phyloP scores from a whole-genome alignment of 208 protist species.

The Crithidia brevicula region DNA sequence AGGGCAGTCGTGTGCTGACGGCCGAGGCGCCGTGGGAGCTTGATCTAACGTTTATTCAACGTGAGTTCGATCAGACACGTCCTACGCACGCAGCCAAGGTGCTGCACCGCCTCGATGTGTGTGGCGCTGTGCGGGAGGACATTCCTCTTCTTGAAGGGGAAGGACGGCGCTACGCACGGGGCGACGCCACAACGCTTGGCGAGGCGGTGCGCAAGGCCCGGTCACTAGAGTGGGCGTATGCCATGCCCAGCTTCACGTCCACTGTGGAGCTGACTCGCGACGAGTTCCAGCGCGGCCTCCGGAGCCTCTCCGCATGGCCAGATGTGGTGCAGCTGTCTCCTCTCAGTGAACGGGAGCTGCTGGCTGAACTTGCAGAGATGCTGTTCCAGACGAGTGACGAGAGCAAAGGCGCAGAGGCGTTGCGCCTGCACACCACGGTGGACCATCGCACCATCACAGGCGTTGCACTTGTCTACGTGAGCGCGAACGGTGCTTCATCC shows the following conservation, averaged over 20 bases:
- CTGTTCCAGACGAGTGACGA: slow-evolving; percentile 24
- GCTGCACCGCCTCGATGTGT: slow-evolving; percentile 15
- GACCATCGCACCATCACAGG: slow-evolving; percentile 30
- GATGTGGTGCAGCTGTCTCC: slow-evolving; percentile 21
- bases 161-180: slow-evolving; percentile 28
- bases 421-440: slow-evolving; percentile 38
- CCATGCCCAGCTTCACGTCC: slow-evolving; percentile 75
- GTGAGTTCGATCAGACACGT: not conserved
- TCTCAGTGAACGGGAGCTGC: slow-evolving; percentile 21
- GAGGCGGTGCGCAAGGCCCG: slow-evolving; percentile 45
- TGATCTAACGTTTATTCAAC: not conserved
- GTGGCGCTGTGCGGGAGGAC: slow-evolving; percentile 24
- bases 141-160: slow-evolving; percentile 54
- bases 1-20: slow-evolving; percentile 33
- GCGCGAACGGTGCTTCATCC: not conserved
- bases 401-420: slow-evolving; percentile 5
- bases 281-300: slow-evolving; percentile 16
- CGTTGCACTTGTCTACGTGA: slow-evolving; percentile 23
- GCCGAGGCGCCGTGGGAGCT: slow-evolving; percentile 46
- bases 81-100: not conserved
- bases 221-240: slow-evolving; percentile 55
- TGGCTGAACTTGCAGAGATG: slow-evolving; percentile 16
- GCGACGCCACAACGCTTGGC: slow-evolving; percentile 38
- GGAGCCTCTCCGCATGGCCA: not conserved
- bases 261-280: slow-evolving; percentile 26